These are phyloP conservation scores for Clohesyomyces aquaticus DNA, from an alignment of 495 filamentous ascomycete genomes.

Conservation along the genomic window DNA sequence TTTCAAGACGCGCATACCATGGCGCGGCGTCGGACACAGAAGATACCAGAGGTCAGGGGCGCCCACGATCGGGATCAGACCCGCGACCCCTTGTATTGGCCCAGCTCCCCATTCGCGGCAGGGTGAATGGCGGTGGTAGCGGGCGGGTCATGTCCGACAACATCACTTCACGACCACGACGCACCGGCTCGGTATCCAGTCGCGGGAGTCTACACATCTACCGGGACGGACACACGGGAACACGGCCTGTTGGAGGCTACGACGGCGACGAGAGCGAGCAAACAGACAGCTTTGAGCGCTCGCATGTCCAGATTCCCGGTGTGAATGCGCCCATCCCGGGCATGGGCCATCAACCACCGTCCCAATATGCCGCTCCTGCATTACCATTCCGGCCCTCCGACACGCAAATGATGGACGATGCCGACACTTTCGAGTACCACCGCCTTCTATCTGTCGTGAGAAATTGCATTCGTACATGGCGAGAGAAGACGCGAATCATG, in stretches of 20 bases:
- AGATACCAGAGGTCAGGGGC: conserved; percentile 44
- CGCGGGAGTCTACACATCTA: conserved; percentile 28
- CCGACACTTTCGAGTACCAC: conserved; percentile 61
- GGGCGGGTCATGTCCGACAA: conserved; percentile 10
- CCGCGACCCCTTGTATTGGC: conserved; percentile 11
- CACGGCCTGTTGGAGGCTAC: conserved; percentile 10
- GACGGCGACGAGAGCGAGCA: conserved; percentile 35
- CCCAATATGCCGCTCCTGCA: conserved; percentile 37
- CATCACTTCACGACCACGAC: conserved; percentile 11
- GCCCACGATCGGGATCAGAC: conserved; percentile 42
- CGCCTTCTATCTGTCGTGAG: conserved; percentile 8
- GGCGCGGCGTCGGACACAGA: conserved; percentile 51
- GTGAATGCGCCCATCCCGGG: conserved; percentile 30
- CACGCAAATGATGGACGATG: conserved; percentile 61
- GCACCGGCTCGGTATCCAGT: conserved; percentile 31
- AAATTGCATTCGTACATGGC: conserved; percentile 23
- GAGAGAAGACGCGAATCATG: conserved; percentile 47
- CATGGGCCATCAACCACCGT: conserved; percentile 38
- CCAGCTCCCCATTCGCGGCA: conserved; percentile 33
- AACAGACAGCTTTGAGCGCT: conserved; percentile 21
- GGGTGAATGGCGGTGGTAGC: conserved; percentile 29
- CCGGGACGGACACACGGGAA: conserved; percentile 4
- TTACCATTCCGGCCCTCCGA: conserved; percentile 51
- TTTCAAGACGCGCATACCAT: conserved; percentile 45
- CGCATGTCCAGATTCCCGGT: conserved; percentile 28